A percentile compares a stretch with the other conserved stretches of the same genome.
Conservation (phyloP, 2,329 filamentous ascomycete species). For the Zopfia rhizophila region DNA sequence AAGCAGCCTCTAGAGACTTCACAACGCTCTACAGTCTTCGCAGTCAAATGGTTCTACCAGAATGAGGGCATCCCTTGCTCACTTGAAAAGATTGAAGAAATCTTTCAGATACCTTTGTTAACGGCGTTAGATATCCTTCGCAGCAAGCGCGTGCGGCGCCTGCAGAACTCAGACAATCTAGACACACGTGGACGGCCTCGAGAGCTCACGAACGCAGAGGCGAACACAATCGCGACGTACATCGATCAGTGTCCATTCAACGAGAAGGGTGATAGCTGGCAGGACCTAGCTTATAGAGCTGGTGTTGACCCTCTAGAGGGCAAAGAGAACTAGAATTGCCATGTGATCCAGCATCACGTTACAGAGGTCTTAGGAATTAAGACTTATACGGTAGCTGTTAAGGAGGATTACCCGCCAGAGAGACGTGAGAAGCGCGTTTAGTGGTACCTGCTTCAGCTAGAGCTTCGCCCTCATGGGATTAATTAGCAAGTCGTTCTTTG, state of each 20-base stretch:
- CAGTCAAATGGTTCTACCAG: conserved; percentile 2
- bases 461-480: too few relatives aligned
- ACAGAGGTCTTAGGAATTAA: too few relatives aligned
- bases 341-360: too few relatives aligned
- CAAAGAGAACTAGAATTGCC: too few relatives aligned
- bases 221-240: conserved; percentile 1
- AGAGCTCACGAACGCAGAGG: not conserved
- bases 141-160: not conserved
- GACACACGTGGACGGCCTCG: not conserved
- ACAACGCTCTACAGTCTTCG: conserved; percentile 2
- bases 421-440: too few relatives aligned
- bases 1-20: conserved; percentile 2
- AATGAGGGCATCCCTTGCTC: not conserved
- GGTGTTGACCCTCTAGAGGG: too few relatives aligned
- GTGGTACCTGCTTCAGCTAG: too few relatives aligned
- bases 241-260: conserved; percentile 3
- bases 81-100: not conserved
- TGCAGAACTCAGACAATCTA: conserved; percentile 3
- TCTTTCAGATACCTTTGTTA: conserved; percentile 2
- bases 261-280: conserved; percentile 2
- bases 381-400: too few relatives aligned
- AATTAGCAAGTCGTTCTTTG: too few relatives aligned
- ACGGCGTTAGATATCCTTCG: not conserved
- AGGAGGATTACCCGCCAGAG: too few relatives aligned
- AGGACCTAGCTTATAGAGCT: conserved; percentile 5